Conservation (phyloP, 1,284 basidiomycete genomes). For the Butyriboletus pseudospeciosus region DNA sequence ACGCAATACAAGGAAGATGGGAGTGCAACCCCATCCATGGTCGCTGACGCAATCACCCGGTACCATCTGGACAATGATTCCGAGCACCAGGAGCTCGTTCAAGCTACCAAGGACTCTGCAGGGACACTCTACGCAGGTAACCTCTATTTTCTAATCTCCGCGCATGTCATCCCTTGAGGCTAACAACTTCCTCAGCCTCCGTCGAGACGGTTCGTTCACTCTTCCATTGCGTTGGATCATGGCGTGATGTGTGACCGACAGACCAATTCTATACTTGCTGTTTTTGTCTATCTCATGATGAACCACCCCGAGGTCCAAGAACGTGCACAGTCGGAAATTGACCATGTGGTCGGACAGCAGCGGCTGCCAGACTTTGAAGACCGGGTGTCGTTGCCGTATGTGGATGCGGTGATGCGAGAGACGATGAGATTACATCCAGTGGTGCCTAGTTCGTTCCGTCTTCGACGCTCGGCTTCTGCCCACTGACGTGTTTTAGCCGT, state of each 20-base stretch:
- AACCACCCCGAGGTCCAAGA: slow-evolving; percentile 32
- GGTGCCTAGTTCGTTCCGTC: slow-evolving; percentile 10
- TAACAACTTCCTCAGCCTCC: slow-evolving; percentile 10
- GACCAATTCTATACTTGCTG: slow-evolving; percentile 12
- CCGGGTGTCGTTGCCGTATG: slow-evolving; percentile 33
- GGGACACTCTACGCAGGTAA: slow-evolving; percentile 19
- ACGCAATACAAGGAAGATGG: slow-evolving; percentile 10
- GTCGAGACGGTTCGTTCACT: slow-evolving; percentile 21
- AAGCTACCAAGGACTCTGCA: slow-evolving; percentile 12
- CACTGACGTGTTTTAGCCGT: slow-evolving; percentile 3
- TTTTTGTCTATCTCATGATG: slow-evolving; percentile 36
- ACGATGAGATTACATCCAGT: slow-evolving; percentile 25
- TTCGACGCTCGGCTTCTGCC: neutral
- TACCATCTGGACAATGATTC: slow-evolving; percentile 7
- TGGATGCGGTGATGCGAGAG: slow-evolving; percentile 39
- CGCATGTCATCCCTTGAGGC: neutral
- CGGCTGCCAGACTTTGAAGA: slow-evolving; percentile 41
- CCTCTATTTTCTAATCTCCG: neutral
- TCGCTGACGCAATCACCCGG: slow-evolving; percentile 14
- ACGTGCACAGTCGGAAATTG: slow-evolving; percentile 38
- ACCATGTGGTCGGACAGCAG: slow-evolving; percentile 34
- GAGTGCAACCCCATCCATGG: slow-evolving; percentile 13
- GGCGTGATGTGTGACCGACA: neutral
- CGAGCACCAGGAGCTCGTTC: slow-evolving; percentile 4
- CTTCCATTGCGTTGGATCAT: neutral